Evolutionary conservation across 139 green algal species (phyloP).

Genomic region (Parachlorella kessleri): DNA sequence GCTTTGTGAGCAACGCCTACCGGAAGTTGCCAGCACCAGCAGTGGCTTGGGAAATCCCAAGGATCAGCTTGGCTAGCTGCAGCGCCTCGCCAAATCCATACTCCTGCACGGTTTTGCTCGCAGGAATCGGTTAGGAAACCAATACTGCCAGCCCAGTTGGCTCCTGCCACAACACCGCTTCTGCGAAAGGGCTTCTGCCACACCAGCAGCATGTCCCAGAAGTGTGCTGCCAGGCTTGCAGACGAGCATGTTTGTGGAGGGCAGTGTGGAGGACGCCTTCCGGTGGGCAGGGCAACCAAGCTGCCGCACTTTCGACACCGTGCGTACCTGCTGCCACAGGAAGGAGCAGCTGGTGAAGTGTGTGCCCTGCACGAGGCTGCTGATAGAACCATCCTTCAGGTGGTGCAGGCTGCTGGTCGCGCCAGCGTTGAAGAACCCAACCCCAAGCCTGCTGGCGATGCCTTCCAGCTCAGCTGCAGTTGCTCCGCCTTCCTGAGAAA

Average conservation of each 20-base stretch:
- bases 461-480: constrained; percentile 28
- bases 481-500: not conserved
- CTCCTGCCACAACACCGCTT: no score
- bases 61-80: constrained; percentile 12
- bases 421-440: constrained; percentile 24
- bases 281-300: no score
- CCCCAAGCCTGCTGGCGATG: constrained; percentile 2
- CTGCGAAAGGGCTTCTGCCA: no score
- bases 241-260: no score
- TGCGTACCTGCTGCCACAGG: not conserved
- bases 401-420: not conserved
- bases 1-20: no score
- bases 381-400: constrained; percentile 1
- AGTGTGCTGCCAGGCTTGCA: no score
- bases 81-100: constrained; percentile 11
- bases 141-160: no score
- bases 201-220: no score
- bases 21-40: constrained; percentile 38
- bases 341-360: constrained; percentile 31
- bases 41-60: constrained; percentile 3
- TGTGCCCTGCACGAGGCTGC: constrained; percentile 6
- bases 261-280: not conserved
- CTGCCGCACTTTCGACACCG: no score
- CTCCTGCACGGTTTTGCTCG: not conserved
- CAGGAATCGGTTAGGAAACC: no score